Base-by-base conservation (phyloP, 2,329 filamentous ascomycete species). In the Penicillium occitanis region DNA sequence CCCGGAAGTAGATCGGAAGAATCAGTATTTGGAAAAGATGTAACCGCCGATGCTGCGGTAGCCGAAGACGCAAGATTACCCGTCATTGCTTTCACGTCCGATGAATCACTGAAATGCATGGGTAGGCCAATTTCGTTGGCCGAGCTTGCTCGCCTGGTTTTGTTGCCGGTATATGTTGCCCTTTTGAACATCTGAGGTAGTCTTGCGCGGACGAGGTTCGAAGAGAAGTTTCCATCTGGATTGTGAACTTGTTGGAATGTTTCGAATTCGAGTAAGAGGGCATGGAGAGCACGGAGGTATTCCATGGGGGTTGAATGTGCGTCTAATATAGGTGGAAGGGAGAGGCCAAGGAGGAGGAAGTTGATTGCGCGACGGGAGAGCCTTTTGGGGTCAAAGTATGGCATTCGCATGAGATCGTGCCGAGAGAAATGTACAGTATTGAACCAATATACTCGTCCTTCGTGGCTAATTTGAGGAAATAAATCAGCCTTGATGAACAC, bases 391-490 rank as follows among this genome's bases (percentile, higher is more conserved):
- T 96, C 91, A 75, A 96, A 94, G 75, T 92, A 96, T 55, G 94
- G 89, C 82, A 97, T 90, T 74, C 90, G 89, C 61, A 86, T 82
- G 40, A 98, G 85, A 77, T 97, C 92, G 35, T 87, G 79, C 73
- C 92, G 91, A 70, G 93, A 91, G 79, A 97, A 97, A 74, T 96
- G 90, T 68, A 97, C 87, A 0, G 95, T 97, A 80, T 97, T 97
- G 84, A 98, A 97, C 93, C 95, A 98, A 82, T 96, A 98, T 50
- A 97, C 89, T 66, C 92, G 89, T 68, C 94, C 93, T 80, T 97
- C 93, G 75, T 99, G 93, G 33, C 92, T 96, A 75, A 4, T 19
- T 57, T 33, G 48, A 53, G 44, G 40, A 55, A 57, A n/a, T 61
- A 8, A 44, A 35, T 64, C 33, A 64, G 62, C 5, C 33, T 8